phyloP scores from a whole-genome alignment of 2,329 filamentous ascomycete species.

The Botryotinia narcissicola region DNA sequence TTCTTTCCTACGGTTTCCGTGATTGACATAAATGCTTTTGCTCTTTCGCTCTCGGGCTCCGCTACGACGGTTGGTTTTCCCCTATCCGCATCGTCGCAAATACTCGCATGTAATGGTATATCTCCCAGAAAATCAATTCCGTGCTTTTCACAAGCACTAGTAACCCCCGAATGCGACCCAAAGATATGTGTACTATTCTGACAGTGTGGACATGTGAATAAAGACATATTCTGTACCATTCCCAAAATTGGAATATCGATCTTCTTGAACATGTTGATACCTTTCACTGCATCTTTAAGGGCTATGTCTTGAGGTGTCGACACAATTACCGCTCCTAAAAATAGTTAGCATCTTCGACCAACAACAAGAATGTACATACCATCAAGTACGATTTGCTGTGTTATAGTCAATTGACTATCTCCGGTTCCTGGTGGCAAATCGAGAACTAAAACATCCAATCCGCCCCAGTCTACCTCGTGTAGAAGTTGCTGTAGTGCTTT shows the following conservation, averaged over 20 bases:
- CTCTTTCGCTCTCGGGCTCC: slow-evolving; percentile 73
- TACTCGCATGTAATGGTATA: slow-evolving; percentile 80
- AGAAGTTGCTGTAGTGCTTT: slow-evolving; percentile 94
- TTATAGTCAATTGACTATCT: slow-evolving; percentile 94
- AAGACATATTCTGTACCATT: slow-evolving; percentile 88
- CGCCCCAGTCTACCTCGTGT: slow-evolving; percentile 92
- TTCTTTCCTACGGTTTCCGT: slow-evolving; percentile 51
- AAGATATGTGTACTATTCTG: slow-evolving; percentile 73
- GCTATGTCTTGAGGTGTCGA: slow-evolving; percentile 93
- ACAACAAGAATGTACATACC: slow-evolving; percentile 49
- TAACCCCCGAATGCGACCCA: slow-evolving; percentile 63
- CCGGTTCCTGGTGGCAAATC: slow-evolving; percentile 94
- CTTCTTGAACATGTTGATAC: slow-evolving; percentile 88
- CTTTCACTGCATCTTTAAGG: slow-evolving; percentile 86
- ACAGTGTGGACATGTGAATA: slow-evolving; percentile 79
- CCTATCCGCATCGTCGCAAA: slow-evolving; percentile 82
- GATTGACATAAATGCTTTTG: slow-evolving; percentile 69
- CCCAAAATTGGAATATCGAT: slow-evolving; percentile 73
- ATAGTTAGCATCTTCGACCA: slow-evolving; percentile 1
- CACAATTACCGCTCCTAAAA: slow-evolving; percentile 72
- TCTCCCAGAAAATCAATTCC: slow-evolving; percentile 81
- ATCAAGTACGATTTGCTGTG: slow-evolving; percentile 86
- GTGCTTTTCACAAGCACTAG: slow-evolving; percentile 66
- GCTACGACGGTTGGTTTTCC: slow-evolving; percentile 89
- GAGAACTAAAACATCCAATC: slow-evolving; percentile 81